Evolutionary conservation across 352 stramenopile species (phyloP).

Genomic region (Pythium biforme): DNA sequence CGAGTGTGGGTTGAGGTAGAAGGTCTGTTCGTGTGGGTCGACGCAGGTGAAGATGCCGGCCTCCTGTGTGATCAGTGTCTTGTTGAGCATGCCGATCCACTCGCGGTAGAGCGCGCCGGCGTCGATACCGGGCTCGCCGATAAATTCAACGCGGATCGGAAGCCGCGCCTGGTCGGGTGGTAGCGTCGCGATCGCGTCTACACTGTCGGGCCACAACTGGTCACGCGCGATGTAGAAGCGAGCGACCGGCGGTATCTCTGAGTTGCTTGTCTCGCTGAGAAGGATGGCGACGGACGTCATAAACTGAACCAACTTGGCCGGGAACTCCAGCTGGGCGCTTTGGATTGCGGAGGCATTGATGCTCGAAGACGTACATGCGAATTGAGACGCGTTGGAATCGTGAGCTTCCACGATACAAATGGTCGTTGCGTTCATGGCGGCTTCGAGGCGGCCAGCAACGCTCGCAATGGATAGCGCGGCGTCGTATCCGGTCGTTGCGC

Average conservation of each 20-base stretch:
- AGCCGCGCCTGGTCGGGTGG: conserved; percentile 43
- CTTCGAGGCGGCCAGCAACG: background rate
- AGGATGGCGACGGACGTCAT: conserved; percentile 5
- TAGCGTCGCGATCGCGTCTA: conserved; percentile 54
- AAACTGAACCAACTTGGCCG: conserved; percentile 16
- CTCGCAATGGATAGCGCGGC: background rate
- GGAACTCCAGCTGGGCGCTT: conserved; percentile 6
- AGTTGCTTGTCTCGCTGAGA: background rate
- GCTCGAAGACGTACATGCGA: background rate
- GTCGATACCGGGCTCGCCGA: conserved; percentile 79
- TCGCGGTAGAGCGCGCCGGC: conserved; percentile 79
- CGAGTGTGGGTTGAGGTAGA: conserved; percentile 41
- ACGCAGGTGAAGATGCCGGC: conserved; percentile 54
- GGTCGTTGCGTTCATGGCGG: background rate
- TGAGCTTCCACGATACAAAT: background rate
- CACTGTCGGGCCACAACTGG: conserved; percentile 54
- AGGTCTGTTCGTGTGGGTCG: conserved; percentile 44
- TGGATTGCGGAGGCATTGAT: background rate
- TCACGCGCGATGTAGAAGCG: conserved; percentile 10
- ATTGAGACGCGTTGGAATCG: background rate
- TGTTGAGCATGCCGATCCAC: conserved; percentile 81
- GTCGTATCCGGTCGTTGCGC: too few species aligned
- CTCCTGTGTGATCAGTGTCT: conserved; percentile 41
- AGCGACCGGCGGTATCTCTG: background rate
- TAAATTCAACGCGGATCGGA: conserved; percentile 71